A percentile compares a stretch with the other conserved stretches of the same genome.
These are phyloP conservation scores for Umbelopsis vinacea DNA, from an alignment of 192 early-diverging fungal genomes.

Conservation along the genomic window DNA sequence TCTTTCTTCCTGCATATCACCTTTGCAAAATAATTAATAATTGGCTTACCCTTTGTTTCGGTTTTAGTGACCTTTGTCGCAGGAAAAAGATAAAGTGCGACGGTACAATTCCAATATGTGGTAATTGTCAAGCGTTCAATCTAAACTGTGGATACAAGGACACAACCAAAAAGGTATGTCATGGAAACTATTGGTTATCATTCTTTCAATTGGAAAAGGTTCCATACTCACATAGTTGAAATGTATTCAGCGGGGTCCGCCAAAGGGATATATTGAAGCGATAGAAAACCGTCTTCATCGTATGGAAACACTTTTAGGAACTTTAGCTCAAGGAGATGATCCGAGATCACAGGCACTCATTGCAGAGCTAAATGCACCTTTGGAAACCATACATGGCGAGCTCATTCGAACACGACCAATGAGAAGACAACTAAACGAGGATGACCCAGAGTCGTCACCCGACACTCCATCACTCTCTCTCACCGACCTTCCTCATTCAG, in stretches of 20 bases:
- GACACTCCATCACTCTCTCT: conserved; percentile 29
- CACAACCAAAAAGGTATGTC: conserved; percentile 46
- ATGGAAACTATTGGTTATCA: conserved; percentile 24
- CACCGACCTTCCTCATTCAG: conserved; percentile 22
- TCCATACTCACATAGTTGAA: not conserved
- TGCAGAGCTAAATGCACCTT: conserved; percentile 38
- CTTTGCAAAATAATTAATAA: not conserved
- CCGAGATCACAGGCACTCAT: conserved; percentile 39
- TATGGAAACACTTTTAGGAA: conserved; percentile 67
- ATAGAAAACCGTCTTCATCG: conserved; percentile 76
- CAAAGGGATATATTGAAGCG: conserved; percentile 88
- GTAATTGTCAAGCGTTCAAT: conserved; percentile 72
- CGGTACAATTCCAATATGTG: conserved; percentile 69
- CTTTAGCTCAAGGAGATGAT: conserved; percentile 59
- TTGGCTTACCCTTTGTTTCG: not conserved
- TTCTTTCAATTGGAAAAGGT: not conserved
- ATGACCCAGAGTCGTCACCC: conserved; percentile 10
- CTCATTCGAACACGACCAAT: conserved; percentile 35
- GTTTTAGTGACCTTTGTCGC: conserved; percentile 71
- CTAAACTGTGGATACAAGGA: conserved; percentile 68
- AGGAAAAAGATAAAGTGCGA: conserved; percentile 88
- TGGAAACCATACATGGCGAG: conserved; percentile 42
- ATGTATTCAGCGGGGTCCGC: conserved; percentile 70
- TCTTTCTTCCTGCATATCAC: no score
- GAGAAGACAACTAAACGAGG: conserved; percentile 15